Percentiles rank a stretch among this genome's conserved stretches.
Evolutionary conservation across 2,329 filamentous ascomycete species (phyloP).

Genomic region (Plenodomus lindquistii): DNA sequence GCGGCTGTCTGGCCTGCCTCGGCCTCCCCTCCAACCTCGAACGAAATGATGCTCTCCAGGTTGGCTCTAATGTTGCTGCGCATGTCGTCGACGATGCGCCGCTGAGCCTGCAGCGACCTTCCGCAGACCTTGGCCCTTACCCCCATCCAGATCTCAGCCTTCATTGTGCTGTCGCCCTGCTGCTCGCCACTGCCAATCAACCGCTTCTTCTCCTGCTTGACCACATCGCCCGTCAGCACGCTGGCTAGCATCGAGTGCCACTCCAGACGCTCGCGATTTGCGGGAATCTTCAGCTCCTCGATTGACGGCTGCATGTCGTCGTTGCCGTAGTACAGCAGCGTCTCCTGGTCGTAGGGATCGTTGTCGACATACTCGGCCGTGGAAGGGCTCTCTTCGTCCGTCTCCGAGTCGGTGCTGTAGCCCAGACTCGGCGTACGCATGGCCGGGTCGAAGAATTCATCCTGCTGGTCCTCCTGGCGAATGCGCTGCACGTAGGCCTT

Average conservation of each 20-base stretch:
- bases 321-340: constrained; percentile 88
- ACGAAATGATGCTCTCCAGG: constrained; percentile 87
- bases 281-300: constrained; percentile 86
- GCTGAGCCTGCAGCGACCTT: constrained; percentile 79
- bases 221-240: constrained; percentile 93
- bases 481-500: constrained; percentile 93
- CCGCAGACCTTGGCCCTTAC: constrained; percentile 83
- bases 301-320: constrained; percentile 85
- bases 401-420: constrained; percentile 75
- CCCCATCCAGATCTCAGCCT: constrained; percentile 82
- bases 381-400: constrained; percentile 87
- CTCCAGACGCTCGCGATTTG: constrained; percentile 86
- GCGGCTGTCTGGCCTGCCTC: constrained; percentile 86
- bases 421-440: constrained; percentile 69
- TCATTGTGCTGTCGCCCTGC: constrained; percentile 69
- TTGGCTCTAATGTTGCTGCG: constrained; percentile 72
- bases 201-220: constrained; percentile 96
- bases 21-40: constrained; percentile 90
- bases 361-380: constrained; percentile 81
- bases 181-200: constrained; percentile 81
- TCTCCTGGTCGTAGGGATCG: constrained; percentile 87
- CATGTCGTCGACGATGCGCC: constrained; percentile 84
- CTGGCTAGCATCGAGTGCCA: constrained; percentile 99
- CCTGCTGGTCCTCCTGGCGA: constrained; percentile 71
- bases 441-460: constrained; percentile 72